phyloP scores from a whole-genome alignment of 2,329 filamentous ascomycete genomes.

The Hansfordia pulvinata region DNA sequence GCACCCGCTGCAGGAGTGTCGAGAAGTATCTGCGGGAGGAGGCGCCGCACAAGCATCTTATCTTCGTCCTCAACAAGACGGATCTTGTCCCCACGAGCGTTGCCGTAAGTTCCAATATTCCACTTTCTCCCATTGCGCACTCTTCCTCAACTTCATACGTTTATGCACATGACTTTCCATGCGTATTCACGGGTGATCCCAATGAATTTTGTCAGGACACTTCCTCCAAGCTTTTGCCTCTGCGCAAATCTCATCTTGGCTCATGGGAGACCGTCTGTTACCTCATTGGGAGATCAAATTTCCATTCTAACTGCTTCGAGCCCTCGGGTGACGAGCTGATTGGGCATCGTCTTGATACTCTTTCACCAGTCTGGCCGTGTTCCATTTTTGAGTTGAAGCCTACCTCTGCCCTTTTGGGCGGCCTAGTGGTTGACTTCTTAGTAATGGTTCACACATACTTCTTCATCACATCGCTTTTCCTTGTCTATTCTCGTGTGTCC shows the following conservation, averaged over 20 bases:
- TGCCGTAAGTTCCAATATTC: conserved; percentile 60
- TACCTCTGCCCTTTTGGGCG: conserved; percentile 48
- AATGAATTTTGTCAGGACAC: conserved; percentile 77
- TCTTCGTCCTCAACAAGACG: conserved; percentile 82
- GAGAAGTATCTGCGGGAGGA: conserved; percentile 92
- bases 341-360: conserved; percentile 78
- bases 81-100: conserved; percentile 86
- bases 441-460: conserved; percentile 86
- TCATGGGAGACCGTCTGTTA: conserved; percentile 90
- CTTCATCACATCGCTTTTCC: conserved; percentile 17
- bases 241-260: no score
- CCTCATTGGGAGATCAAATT: conserved; percentile 90
- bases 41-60: conserved; percentile 88
- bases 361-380: conserved; percentile 65
- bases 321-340: conserved; percentile 50
- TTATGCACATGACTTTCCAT: no score
- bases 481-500: conserved; percentile 12
- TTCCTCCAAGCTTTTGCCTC: conserved; percentile 46
- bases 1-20: conserved; percentile 78
- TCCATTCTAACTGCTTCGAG: conserved; percentile 57
- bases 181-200: no score
- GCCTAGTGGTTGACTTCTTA: conserved; percentile 81
- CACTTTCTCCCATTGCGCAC: conserved; percentile 4
- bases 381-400: conserved; percentile 95
- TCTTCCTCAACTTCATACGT: conserved; percentile 14